A percentile compares a stretch with the other conserved stretches of the same genome.
phyloP scores from a whole-genome alignment of 495 filamentous ascomycete species.

The Trichocladium uniseriatum region DNA sequence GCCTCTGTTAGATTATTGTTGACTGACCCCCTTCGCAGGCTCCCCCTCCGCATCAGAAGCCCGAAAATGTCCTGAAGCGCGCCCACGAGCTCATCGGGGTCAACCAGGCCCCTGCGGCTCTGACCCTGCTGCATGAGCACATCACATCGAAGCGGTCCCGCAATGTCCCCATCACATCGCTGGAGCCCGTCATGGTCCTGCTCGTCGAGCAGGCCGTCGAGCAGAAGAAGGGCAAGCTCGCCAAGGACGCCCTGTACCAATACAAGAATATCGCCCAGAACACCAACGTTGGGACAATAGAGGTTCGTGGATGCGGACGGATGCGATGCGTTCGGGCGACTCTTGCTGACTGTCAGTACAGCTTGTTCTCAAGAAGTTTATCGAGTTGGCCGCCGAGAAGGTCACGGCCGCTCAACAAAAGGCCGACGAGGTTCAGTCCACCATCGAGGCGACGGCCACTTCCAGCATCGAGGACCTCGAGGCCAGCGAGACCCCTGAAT shows the following conservation, averaged over 20 bases:
- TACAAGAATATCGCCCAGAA: slow-evolving; percentile 99
- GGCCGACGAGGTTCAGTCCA: slow-evolving; percentile 88
- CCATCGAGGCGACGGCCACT: slow-evolving; percentile 62
- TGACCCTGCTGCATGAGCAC: slow-evolving; percentile 96
- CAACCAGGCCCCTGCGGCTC: slow-evolving; percentile 80
- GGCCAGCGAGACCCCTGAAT: slow-evolving; percentile 94
- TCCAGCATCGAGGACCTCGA: slow-evolving; percentile 85
- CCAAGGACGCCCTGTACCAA: slow-evolving; percentile 97
- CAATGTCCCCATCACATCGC: slow-evolving; percentile 90
- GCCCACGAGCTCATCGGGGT: slow-evolving; percentile 98
- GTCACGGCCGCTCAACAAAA: slow-evolving; percentile 93
- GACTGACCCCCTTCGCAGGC: slow-evolving; percentile 50
- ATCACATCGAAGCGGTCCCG: slow-evolving; percentile 94
- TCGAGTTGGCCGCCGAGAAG: slow-evolving; percentile 91
- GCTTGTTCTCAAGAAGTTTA: slow-evolving; percentile 92
- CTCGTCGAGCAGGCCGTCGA: slow-evolving; percentile 95
- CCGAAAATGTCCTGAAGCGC: slow-evolving; percentile 97
- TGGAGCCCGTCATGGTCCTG: slow-evolving; percentile 97
- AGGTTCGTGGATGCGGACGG: slow-evolving; percentile 43
- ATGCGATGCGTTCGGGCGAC: background rate
- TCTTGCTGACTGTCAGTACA: slow-evolving; percentile 30
- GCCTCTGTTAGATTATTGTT: background rate
- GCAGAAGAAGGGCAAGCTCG: slow-evolving; percentile 91
- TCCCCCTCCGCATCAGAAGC: slow-evolving; percentile 90
- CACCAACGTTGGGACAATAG: slow-evolving; percentile 95